A percentile compares a stretch with the other conserved stretches of the same genome.
Conservation (phyloP, 2,329 filamentous ascomycete genomes). For the Aspergillus calidoustus region DNA sequence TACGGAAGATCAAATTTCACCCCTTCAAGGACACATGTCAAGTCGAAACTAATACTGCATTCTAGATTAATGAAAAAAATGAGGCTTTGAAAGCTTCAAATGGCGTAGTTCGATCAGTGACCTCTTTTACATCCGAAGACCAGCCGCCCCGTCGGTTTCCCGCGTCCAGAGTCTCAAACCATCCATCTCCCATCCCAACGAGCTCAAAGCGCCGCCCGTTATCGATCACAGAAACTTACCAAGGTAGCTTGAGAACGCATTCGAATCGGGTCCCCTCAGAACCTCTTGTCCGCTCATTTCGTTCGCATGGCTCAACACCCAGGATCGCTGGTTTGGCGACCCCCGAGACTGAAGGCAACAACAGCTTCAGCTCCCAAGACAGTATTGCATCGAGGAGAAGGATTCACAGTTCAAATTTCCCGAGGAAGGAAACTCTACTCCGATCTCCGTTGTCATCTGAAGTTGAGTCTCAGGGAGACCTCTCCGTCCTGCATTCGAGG, state of each 20-base stretch:
- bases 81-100: slow-evolving; percentile 52
- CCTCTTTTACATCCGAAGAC: slow-evolving; percentile 48
- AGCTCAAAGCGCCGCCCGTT: slow-evolving; percentile 54
- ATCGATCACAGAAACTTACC: slow-evolving; percentile 59
- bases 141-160: slow-evolving; percentile 34
- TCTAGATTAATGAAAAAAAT: slow-evolving; percentile 50
- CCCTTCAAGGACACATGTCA: background rate
- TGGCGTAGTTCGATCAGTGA: slow-evolving; percentile 53
- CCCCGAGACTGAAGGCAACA: slow-evolving; percentile 45
- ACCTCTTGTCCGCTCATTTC: slow-evolving; percentile 54
- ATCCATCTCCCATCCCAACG: slow-evolving; percentile 29
- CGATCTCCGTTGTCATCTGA: slow-evolving; percentile 40
- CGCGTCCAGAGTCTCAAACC: slow-evolving; percentile 29
- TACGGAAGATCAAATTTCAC: slow-evolving; percentile 38
- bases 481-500: slow-evolving; percentile 22
- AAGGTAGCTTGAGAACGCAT: slow-evolving; percentile 44
- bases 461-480: slow-evolving; percentile 29
- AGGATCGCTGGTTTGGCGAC: slow-evolving; percentile 43
- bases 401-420: slow-evolving; percentile 38
- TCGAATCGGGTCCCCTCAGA: slow-evolving; percentile 49
- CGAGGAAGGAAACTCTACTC: slow-evolving; percentile 37
- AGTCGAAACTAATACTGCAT: slow-evolving; percentile 16
- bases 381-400: slow-evolving; percentile 32
- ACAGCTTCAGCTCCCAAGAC: slow-evolving; percentile 34
- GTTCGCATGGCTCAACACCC: slow-evolving; percentile 33